Base-by-base conservation (phyloP, 1,284 basidiomycete species). In the Rhodotorula mucilaginosa region DNA sequence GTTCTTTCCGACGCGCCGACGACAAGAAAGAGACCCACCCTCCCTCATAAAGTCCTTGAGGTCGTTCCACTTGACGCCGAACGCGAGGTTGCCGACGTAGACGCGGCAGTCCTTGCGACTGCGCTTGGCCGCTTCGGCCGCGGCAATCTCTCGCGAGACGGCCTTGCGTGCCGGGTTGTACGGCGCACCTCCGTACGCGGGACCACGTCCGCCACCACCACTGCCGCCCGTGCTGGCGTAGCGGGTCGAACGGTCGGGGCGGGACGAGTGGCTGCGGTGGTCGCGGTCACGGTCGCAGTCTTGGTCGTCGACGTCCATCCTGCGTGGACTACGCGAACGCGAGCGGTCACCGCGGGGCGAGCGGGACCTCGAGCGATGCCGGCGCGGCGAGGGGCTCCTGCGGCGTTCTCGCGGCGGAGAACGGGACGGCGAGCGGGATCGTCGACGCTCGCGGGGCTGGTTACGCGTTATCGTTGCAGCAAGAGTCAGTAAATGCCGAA, bases 21-120 rank as follows among this genome's bases (percentile, higher is more conserved):
- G 58, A 69, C 49, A 34, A 23, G 21, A 61, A 52, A 31, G 15
- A 31, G 84, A 95, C 93, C 89, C 91, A 97, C 94, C 93, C 93
- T 92, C 91, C 88, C 90, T 87, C 92, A 96, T 95, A 82, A 95
- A 96, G 88, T 94, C 91, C 87, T 94, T 93, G 84, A 98, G 86
- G 85, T 97, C 93, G 83, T 91, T 89, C 85, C 95, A 97, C 84
- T 91, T 95, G 88, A 94, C 92, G 82, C 95, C 92, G 86, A 97
- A 98, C 81, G 90, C 91, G 83, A 98, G 88, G 83, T 98, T 98
- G 80, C 95, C 96, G 81, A 98, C 93, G 81, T 99, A 98, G 79
- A 98, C 93, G 76, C 96, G 87, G 83, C 97, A 95, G 85, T 98
- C 94, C 85, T 93, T 89, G 86, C 95, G 92, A 88, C 91, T 93